Base-by-base conservation (phyloP, 805 yeast species). In the Tetrapisispora arboricola region DNA sequence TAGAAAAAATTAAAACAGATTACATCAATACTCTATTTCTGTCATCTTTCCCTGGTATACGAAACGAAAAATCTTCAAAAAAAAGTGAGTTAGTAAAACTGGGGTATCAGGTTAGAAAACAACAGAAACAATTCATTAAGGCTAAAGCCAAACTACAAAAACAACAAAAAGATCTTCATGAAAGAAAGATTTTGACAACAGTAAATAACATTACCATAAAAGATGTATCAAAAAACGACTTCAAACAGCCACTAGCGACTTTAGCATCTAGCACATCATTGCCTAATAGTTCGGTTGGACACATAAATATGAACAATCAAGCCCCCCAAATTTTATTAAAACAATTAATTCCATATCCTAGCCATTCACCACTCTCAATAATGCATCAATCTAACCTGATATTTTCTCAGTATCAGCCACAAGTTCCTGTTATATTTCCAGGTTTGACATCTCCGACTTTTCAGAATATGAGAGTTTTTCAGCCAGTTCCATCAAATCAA, bases 351-450 rank as follows among this genome's bases (percentile, higher is more conserved):
- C 19, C 8, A 8, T 16, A 18, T 11, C 10, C 37, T 16, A 34
- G 7, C 12, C n/a, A 22, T 22, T 34, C 37, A 7, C 27, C 37
- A 2, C 2, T 34, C 7, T 21, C 8, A 17, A 13, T 34, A 16
- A 2, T 34, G 15, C 37, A 22, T 3, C 28, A 34, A 17, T 11
- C 28, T 15, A 34, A 24, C 12, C 9, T 34, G 5, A 24, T 24
- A 34, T 25, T 24, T 16, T 22, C 37, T 2, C 37, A 34, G 5
- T 19, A 34, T 11, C 37, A 34, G 25, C 37, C 22, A 34, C 37
- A 34, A 24, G 12, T 34, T 15, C 37, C 37, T 3, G 4, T 24
- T 5, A 3, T 22, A 24, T 3, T 34, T 5, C 37, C 9, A 24
- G 37, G 28, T 8, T 3, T 25, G 19, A 9, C 5, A 11, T 34